Evolutionary conservation across 768 basidiomycete species (phyloP), one percentile per base, ranked within the genome.

Genomic region (Trametes punicea): DNA sequence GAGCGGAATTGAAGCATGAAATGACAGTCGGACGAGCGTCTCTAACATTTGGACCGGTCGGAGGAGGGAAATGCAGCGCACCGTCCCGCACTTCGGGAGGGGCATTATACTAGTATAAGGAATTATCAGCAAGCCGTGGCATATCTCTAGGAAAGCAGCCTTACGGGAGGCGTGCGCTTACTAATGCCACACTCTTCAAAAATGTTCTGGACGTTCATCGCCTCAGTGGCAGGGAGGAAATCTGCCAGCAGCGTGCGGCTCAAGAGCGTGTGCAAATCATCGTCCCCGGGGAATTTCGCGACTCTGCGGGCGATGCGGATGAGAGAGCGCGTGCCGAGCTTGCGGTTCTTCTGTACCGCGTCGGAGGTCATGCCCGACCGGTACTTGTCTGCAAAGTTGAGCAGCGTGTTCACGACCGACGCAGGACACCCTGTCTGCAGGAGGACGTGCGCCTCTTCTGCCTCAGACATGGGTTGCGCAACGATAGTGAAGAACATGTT

Each of bases 401-500:
- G 67, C 11, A 87, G 71, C 13, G 64, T 67, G 2, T 77, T 66
- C 11, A 80, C 69, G 29, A 71, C 46, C 2, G 57, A 41, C 2
- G 64, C 55, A 0, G 75, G 63, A 61, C 84, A 85, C 3, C 80
- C 81, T 0, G 83, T 83, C 8, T 75, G 71, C 16, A 67, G 60
- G 2, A 87, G 78, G 13, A 85, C 67, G 2, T 64, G 57, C 0
- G 65, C 59, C 68, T 87, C 84, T 65, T 87, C 84, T 0, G 65
- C 60, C 13, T 55, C 60, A 26, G 74, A 72, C 84, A 87, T 87
- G 1, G 84, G 83, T 61, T 81, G 80, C 39, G 79, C 75, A 7
- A 81, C 77, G 13, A 87, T 65, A 9, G 83, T 68, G 67, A 85
- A 81, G 74, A 87, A 85, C 83, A 85, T 85, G 62, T 85, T 86